Evolutionary conservation across 768 basidiomycete species (phyloP), one percentile per base, ranked within the genome.

Genomic region (Pleurotus ostreatus): DNA sequence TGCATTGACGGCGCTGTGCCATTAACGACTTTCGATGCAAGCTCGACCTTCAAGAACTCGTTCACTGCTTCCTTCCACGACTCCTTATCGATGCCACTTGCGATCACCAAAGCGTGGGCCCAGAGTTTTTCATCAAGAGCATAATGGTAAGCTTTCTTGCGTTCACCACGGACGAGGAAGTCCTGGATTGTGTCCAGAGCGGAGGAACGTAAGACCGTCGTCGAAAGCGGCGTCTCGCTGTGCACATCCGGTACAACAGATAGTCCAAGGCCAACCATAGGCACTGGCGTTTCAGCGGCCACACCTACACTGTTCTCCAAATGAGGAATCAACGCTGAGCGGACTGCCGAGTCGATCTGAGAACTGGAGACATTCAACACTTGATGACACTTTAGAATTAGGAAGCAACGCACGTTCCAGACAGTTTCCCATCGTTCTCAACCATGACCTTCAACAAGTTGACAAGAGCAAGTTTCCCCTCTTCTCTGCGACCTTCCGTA

Each of bases 21-120:
- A 39, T 46, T 61, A 46, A 34, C 13, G 16, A 72, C 70, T 45
- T 72, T 74, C 5, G 67, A 64, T 1, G 81, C 80, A 2, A 98
- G 74, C 65, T 97, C 96, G 13, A 81, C 76, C 34, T 81, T 82
- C 37, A 95, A 68, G 64, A 98, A 99, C 58, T 95, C 91, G 44
- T 80, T 82, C 0, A 92, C 89, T 11, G 88, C 89, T 59, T 94
- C 92, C 64, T 90, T 91, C 94, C 94, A 98, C 2, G 91, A 79
- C 25, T 97, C 94, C 62, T 90, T 92, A 68, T 96, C 96, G 51
- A 97, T 81, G 55, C 90, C 88, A 64, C 91, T 95, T 8, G 96
- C 85, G 60, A 99, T 94, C 55, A 98, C 70, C 82, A 98, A 84
- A 2, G 97, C 96, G 69, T 99, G 97, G 0, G 92, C 86, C 95